Base-by-base conservation (phyloP, 2,329 filamentous ascomycete genomes). In the Nigrospora oryzae region DNA sequence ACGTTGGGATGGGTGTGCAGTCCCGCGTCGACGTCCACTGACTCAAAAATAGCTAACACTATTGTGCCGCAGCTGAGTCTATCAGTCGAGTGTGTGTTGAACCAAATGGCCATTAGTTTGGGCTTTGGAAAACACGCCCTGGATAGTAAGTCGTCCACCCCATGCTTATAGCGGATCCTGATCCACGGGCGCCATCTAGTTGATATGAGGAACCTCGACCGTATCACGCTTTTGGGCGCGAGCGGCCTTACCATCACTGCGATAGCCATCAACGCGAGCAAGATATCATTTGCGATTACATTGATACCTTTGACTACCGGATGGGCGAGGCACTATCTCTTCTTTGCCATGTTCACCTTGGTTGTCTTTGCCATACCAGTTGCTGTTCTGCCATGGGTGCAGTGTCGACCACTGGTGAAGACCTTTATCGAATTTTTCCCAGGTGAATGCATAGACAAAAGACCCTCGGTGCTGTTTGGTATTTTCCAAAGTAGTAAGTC, bases 61-160 rank as follows among this genome's bases (percentile, higher is more conserved):
- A 28, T 6, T n/a, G 13, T 7, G 16, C 30, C 40, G 13, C n/a
- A 17, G 19, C 19, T 7, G 30, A 7, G 10, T 37, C 37, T 17
- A 44, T 14, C 15, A 16, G 8, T 23, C 34, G 14, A 38, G 34
- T 8, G 34, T 30, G 15, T 7, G 36, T 15, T 31, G 35, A 12
- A 45, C 17, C 13, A 15, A 16, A n/a, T 33, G 38, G 23, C 23
- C 6, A 40, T 40, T 33, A 32, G 33, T 19, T 31, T 44, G 5
- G 45, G 45, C 4, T 45, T 45, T n/a, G 46, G 46, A 5, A 17
- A 36, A 15, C 46, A 48, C 23, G 59, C 58, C 3, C 60, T 63
- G 28, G 59, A 54, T 8, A 44, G 56, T 14, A 62, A 57, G 8
- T 46, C 61, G 35, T 52, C 61, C 1, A 55, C 56, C 4, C 49